These are phyloP conservation scores for Mycena epipterygia DNA, from an alignment of 768 basidiomycete genomes.

Conservation along the genomic window DNA sequence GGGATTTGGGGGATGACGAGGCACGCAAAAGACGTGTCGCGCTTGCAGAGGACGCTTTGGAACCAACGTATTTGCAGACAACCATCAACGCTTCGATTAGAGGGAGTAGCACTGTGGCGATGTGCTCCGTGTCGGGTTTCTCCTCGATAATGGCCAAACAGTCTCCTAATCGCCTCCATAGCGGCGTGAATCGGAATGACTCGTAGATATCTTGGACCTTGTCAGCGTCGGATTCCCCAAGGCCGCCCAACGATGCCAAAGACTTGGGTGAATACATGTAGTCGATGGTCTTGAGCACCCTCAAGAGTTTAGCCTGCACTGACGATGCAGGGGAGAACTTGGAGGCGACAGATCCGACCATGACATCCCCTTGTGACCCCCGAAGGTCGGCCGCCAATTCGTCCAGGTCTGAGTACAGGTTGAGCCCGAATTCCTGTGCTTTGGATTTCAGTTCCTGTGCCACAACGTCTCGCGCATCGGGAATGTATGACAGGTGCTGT, in stretches of 20 bases:
- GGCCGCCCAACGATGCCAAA: conserved; percentile 51
- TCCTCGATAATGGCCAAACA: conserved; percentile 89
- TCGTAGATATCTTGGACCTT: conserved; percentile 92
- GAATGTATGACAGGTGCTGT: conserved; percentile 90
- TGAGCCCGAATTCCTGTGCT: conserved; percentile 90
- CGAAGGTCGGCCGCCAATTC: conserved; percentile 78
- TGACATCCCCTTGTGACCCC: conserved; percentile 64
- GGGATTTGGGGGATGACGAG: conserved; percentile 78
- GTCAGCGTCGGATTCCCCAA: conserved; percentile 72
- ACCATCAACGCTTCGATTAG: conserved; percentile 98
- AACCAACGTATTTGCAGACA: conserved; percentile 94
- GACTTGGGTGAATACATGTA: conserved; percentile 88
- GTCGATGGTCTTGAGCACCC: conserved; percentile 97
- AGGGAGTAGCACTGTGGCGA: conserved; percentile 93
- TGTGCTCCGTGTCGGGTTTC: conserved; percentile 84
- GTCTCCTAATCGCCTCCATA: conserved; percentile 93
- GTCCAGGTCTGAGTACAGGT: conserved; percentile 81
- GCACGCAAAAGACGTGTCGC: conserved; percentile 67
- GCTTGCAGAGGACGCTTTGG: conserved; percentile 62
- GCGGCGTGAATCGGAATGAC: conserved; percentile 88
- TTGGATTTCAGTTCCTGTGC: conserved; percentile 88
- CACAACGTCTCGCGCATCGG: conserved; percentile 90
- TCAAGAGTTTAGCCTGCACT: conserved; percentile 94
- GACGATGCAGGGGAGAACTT: conserved; percentile 96
- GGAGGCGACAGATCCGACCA: conserved; percentile 79